Percentiles rank a stretch among this genome's conserved stretches.
These are phyloP conservation scores for Yamadazyma akitaensis DNA, from an alignment of 805 yeast species.

Conservation along the genomic window DNA sequence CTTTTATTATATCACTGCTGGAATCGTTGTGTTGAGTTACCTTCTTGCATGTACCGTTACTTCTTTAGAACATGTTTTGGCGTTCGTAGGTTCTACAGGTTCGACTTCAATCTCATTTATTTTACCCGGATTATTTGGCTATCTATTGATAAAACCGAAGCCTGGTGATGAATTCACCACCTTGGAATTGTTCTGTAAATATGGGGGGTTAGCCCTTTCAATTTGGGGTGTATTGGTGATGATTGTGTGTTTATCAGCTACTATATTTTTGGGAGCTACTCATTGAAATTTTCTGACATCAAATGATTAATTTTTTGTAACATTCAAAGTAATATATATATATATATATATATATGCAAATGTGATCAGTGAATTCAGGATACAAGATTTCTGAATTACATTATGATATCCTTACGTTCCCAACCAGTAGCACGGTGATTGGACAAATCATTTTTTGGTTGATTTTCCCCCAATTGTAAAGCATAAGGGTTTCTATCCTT, in stretches of 20 bases:
- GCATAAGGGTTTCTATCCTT: constrained; percentile 69
- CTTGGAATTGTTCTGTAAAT: constrained; percentile 31
- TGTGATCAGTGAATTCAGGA: not conserved
- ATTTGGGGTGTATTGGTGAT: constrained; percentile 55
- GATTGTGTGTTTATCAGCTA: constrained; percentile 52
- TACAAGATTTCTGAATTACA: constrained; percentile 10
- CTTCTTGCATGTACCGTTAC: constrained; percentile 54
- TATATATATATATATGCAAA: not conserved
- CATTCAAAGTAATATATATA: not conserved
- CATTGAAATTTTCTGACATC: constrained; percentile 6
- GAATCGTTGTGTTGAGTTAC: constrained; percentile 48
- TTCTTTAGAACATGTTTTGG: constrained; percentile 65
- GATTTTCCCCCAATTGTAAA: constrained; percentile 37
- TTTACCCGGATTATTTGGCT: constrained; percentile 76
- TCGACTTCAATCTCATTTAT: constrained; percentile 77
- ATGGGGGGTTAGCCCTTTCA: constrained; percentile 42
- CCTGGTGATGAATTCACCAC: constrained; percentile 23
- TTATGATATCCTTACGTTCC: constrained; percentile 37
- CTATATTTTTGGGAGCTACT: constrained; percentile 35
- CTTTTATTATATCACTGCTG: constrained; percentile 48
- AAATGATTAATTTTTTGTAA: not conserved
- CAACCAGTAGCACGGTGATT: constrained; percentile 35
- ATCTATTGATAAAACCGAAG: constrained; percentile 45
- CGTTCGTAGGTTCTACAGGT: constrained; percentile 81
- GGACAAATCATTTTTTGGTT: constrained; percentile 35